phyloP scores from a whole-genome alignment of 768 basidiomycete species.

The Hirschioporus abietinus region DNA sequence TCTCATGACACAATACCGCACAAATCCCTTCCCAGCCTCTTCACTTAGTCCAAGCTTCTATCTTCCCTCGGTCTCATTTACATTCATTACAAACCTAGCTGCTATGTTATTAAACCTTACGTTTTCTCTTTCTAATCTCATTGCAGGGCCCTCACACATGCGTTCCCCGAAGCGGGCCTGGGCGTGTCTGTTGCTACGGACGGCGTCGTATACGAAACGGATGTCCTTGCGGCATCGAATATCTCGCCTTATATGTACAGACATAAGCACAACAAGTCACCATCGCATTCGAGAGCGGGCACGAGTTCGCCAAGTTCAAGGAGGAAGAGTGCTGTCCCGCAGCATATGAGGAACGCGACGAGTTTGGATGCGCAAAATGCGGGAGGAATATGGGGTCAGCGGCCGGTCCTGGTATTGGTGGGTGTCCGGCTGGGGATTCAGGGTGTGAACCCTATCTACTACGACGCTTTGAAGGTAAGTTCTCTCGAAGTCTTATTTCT shows the following conservation, averaged over 20 bases:
- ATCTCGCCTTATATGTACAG: constrained; percentile 9
- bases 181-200: constrained; percentile 83
- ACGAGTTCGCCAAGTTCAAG: constrained; percentile 1
- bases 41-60: background rate
- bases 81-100: background rate
- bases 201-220: constrained; percentile 74
- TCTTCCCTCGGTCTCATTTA: background rate
- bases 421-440: constrained; percentile 86
- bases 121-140: background rate
- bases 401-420: constrained; percentile 81
- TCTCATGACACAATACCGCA: constrained; percentile 1
- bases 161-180: constrained; percentile 75
- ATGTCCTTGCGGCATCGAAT: constrained; percentile 77
- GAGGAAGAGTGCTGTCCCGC: background rate
- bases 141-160: constrained; percentile 64
- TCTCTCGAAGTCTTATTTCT: background rate
- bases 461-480: constrained; percentile 73
- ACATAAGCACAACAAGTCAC: background rate
- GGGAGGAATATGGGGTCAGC: constrained; percentile 59
- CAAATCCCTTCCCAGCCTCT: background rate
- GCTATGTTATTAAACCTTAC: background rate
- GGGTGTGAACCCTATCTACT: constrained; percentile 92
- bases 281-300: constrained; percentile 6
- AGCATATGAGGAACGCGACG: background rate
- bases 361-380: constrained; percentile 3